Conservation (phyloP, 768 basidiomycete species). For the Nidularia pulvinata region DNA sequence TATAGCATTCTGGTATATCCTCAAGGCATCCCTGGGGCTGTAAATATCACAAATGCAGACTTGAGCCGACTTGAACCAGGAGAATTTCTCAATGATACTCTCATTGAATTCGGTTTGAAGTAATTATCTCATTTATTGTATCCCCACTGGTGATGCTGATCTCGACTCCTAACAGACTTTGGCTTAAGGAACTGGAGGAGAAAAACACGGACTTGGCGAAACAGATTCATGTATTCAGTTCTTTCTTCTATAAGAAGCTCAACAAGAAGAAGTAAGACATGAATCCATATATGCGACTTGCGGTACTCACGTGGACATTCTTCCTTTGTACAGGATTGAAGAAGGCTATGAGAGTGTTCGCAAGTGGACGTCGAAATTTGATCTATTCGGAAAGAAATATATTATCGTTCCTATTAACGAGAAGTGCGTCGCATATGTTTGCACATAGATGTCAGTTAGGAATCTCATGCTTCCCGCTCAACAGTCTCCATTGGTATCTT, state of each 20-base stretch:
- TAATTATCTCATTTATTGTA: conserved; percentile 30
- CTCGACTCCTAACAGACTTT: conserved; percentile 45
- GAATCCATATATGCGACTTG: neutral
- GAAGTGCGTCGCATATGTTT: conserved; percentile 50
- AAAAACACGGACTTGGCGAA: conserved; percentile 61
- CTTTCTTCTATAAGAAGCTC: conserved; percentile 98
- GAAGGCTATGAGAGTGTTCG: conserved; percentile 83
- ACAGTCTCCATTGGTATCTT: conserved; percentile 95
- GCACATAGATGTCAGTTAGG: neutral
- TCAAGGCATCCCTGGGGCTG: conserved; percentile 63
- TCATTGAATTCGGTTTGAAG: conserved; percentile 97
- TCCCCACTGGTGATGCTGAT: neutral
- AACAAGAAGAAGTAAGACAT: conserved; percentile 59
- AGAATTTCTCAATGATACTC: conserved; percentile 93
- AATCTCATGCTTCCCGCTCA: neutral
- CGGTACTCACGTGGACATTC: neutral
- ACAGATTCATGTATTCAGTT: conserved; percentile 90
- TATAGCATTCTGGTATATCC: conserved; percentile 79
- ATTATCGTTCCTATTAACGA: conserved; percentile 97
- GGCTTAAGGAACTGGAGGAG: conserved; percentile 59
- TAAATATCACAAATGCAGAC: conserved; percentile 84
- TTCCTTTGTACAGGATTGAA: conserved; percentile 29
- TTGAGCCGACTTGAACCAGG: conserved; percentile 69
- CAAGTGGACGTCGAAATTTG: conserved; percentile 92
- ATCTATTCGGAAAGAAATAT: conserved; percentile 91